These are phyloP conservation scores for Blastobotrys arbuscula DNA, from an alignment of 1,139 yeast species.

Conservation along the genomic window DNA sequence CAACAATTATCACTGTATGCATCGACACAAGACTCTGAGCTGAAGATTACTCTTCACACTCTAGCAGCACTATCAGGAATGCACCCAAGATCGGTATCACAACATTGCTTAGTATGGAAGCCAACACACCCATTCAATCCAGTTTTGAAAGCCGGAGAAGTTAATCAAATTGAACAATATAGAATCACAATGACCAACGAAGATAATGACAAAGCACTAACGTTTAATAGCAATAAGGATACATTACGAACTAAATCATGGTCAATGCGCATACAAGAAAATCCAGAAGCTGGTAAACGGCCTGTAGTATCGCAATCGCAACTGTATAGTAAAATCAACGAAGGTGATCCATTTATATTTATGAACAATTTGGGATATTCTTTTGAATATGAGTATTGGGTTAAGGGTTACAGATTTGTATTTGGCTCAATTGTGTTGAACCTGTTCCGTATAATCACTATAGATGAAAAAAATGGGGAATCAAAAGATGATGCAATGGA, in stretches of 20 bases:
- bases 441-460: constrained; percentile 45
- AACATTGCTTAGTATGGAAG: constrained; percentile 31
- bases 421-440: constrained; percentile 61
- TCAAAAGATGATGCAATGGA: constrained; percentile 6
- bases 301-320: constrained; percentile 63
- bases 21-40: constrained; percentile 29
- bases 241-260: constrained; percentile 35
- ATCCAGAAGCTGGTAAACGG: constrained; percentile 81
- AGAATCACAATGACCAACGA: constrained; percentile 26
- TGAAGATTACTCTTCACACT: constrained; percentile 31
- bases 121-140: constrained; percentile 32
- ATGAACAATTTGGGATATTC: constrained; percentile 68
- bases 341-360: constrained; percentile 37
- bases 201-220: constrained; percentile 7
- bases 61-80: constrained; percentile 35
- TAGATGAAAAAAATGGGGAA: not conserved
- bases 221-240: constrained; percentile 13
- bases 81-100: constrained; percentile 27
- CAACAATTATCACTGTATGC: constrained; percentile 35
- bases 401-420: constrained; percentile 59
- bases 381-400: constrained; percentile 59
- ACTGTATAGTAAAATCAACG: constrained; percentile 53
- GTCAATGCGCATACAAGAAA: constrained; percentile 69
- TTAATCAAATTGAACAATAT: constrained; percentile 35
- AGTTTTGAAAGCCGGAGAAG: constrained; percentile 32